Conservation (phyloP, 2,329 filamentous ascomycete genomes). For the Hymenoscyphus occultus region DNA sequence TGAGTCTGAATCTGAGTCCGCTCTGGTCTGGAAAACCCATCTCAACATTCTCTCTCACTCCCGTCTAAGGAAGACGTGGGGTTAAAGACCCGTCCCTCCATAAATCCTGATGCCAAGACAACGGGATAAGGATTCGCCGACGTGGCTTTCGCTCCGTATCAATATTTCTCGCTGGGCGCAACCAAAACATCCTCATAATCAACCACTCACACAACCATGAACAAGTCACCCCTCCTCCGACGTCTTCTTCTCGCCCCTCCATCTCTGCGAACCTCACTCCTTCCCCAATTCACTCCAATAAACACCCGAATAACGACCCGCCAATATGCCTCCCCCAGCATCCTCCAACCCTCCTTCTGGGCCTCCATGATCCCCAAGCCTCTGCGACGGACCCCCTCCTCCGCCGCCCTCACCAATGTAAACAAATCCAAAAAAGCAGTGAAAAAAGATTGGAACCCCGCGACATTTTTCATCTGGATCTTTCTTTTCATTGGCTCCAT, state of each 20-base stretch:
- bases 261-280: slow-evolving; percentile 24
- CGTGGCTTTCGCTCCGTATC: too few relatives aligned
- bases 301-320: slow-evolving; percentile 16
- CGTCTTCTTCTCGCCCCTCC: slow-evolving; percentile 28
- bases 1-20: too few relatives aligned
- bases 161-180: too few relatives aligned
- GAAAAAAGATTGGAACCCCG: slow-evolving; percentile 74
- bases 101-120: too few relatives aligned
- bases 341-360: slow-evolving; percentile 54
- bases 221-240: slow-evolving; percentile 24
- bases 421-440: slow-evolving; percentile 44
- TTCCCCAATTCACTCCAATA: slow-evolving; percentile 14
- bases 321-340: slow-evolving; percentile 39
- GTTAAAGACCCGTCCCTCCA: too few relatives aligned
- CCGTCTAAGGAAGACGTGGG: too few relatives aligned
- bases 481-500: slow-evolving; percentile 90
- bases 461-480: slow-evolving; percentile 77
- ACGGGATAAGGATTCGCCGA: too few relatives aligned
- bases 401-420: slow-evolving; percentile 32
- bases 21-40: too few relatives aligned
- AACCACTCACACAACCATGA: slow-evolving; percentile 20
- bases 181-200: too few relatives aligned
- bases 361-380: slow-evolving; percentile 66
- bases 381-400: slow-evolving; percentile 47
- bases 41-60: too few relatives aligned